Conservation (phyloP, 495 filamentous ascomycete species). For the Daldinia caldariorum region DNA sequence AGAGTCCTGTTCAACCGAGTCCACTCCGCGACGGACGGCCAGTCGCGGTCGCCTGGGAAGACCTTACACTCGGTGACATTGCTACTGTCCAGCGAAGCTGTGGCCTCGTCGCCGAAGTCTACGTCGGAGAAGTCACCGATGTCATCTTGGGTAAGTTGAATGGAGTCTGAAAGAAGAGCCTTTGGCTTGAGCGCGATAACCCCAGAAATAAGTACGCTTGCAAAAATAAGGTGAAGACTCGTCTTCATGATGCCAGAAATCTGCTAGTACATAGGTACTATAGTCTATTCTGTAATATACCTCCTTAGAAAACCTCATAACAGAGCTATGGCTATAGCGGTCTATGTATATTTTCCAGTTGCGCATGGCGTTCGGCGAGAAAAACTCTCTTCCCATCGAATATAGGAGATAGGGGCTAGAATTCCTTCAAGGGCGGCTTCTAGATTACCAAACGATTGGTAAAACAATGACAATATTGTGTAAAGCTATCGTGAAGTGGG, state of each 20-base stretch:
- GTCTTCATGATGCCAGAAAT: conserved; percentile 64
- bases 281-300: background rate
- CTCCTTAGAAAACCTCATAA: background rate
- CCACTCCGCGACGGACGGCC: conserved; percentile 60
- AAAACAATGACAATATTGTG: background rate
- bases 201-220: conserved; percentile 13
- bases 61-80: conserved; percentile 55
- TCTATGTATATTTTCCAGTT: conserved; percentile 31
- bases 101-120: conserved; percentile 47
- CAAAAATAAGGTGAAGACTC: conserved; percentile 71
- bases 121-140: conserved; percentile 47
- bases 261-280: background rate
- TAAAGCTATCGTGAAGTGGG: conserved; percentile 8
- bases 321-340: conserved; percentile 14
- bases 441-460: conserved; percentile 8
- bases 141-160: conserved; percentile 48
- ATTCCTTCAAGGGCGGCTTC: conserved; percentile 3
- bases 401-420: conserved; percentile 5
- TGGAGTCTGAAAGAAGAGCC: conserved; percentile 43
- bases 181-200: conserved; percentile 8
- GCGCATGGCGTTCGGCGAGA: background rate
- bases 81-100: background rate
- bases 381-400: background rate
- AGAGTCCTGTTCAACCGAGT: conserved; percentile 55
- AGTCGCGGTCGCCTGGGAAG: conserved; percentile 61